phyloP scores from a whole-genome alignment of 2,329 filamentous ascomycete species.

The Talaromyces albobiverticillius region DNA sequence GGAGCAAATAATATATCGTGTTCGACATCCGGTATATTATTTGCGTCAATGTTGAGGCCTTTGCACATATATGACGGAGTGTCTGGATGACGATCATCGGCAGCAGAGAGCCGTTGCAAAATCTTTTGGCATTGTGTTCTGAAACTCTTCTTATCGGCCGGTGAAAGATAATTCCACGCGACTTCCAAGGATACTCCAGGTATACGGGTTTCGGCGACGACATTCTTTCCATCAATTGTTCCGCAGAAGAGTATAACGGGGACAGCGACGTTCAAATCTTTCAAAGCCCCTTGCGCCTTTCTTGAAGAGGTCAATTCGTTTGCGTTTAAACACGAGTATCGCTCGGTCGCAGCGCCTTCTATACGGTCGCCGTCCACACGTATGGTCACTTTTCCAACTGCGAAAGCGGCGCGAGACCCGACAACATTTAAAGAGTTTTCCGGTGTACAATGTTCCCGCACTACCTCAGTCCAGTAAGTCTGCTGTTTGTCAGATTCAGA shows the following conservation, averaged over 20 bases:
- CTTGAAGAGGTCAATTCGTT: constrained; percentile 36
- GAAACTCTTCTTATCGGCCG: constrained; percentile 29
- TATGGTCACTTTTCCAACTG: constrained; percentile 35
- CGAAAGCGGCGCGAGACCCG: constrained; percentile 32
- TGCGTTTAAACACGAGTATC: constrained; percentile 32
- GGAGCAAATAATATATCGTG: constrained; percentile 32
- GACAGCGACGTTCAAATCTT: constrained; percentile 30
- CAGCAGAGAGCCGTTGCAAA: constrained; percentile 25
- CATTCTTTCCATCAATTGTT: constrained; percentile 36
- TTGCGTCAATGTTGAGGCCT: constrained; percentile 29
- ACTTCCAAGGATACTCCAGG: constrained; percentile 39
- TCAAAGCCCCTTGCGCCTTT: constrained; percentile 32
- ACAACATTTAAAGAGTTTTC: constrained; percentile 31
- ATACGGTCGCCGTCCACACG: constrained; percentile 31
- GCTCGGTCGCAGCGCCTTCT: constrained; percentile 26
- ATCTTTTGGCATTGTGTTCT: constrained; percentile 38
- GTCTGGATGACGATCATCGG: constrained; percentile 24
- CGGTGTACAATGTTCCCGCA: constrained; percentile 29
- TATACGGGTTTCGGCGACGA: constrained; percentile 39
- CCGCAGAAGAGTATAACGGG: constrained; percentile 38
- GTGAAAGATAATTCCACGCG: constrained; percentile 36
- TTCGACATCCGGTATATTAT: constrained; percentile 25
- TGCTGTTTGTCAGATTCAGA: constrained; percentile 23
- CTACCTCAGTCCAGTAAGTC: constrained; percentile 35
- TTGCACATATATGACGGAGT: constrained; percentile 34